These are phyloP conservation scores for Pyrenopolyporus hunteri DNA, from an alignment of 495 filamentous ascomycete species.

Conservation along the genomic window DNA sequence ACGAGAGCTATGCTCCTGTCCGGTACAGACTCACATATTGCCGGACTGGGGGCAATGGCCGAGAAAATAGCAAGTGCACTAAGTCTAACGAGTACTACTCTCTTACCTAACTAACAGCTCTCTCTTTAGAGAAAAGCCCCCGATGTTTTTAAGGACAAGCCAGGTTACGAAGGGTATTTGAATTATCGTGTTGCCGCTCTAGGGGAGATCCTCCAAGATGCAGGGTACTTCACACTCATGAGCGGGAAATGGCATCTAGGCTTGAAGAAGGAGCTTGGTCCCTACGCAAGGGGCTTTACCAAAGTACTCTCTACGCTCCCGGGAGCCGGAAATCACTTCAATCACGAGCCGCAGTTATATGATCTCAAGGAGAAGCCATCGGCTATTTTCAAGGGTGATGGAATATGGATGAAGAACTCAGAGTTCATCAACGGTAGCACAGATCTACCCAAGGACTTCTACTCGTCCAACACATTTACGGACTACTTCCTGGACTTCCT, in stretches of 20 bases:
- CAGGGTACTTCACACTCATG: slow-evolving; percentile 67
- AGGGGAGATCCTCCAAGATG: slow-evolving; percentile 64
- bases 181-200: slow-evolving; percentile 65
- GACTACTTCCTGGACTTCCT: slow-evolving; percentile 61
- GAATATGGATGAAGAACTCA: slow-evolving; percentile 32
- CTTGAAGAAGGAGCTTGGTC: slow-evolving; percentile 44
- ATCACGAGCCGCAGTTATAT: slow-evolving; percentile 59
- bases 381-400: slow-evolving; percentile 52
- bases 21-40: slow-evolving; percentile 58
- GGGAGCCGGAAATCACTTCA: slow-evolving; percentile 62
- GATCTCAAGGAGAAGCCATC: slow-evolving; percentile 44
- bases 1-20: slow-evolving; percentile 63
- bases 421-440: slow-evolving; percentile 35
- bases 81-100: slow-evolving; percentile 9
- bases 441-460: slow-evolving; percentile 56
- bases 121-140: slow-evolving; percentile 38
- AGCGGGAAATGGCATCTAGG: slow-evolving; percentile 67
- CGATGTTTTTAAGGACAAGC: slow-evolving; percentile 51
- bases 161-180: slow-evolving; percentile 67
- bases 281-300: slow-evolving; percentile 50
- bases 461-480: slow-evolving; percentile 61
- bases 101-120: slow-evolving; percentile 2
- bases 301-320: slow-evolving; percentile 49
- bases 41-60: slow-evolving; percentile 51
- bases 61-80: slow-evolving; percentile 41